A percentile compares a stretch with the other conserved stretches of the same genome.
These are phyloP conservation scores for Tylopilus rubrobrunneus DNA, from an alignment of 768 basidiomycete species.

Conservation along the genomic window DNA sequence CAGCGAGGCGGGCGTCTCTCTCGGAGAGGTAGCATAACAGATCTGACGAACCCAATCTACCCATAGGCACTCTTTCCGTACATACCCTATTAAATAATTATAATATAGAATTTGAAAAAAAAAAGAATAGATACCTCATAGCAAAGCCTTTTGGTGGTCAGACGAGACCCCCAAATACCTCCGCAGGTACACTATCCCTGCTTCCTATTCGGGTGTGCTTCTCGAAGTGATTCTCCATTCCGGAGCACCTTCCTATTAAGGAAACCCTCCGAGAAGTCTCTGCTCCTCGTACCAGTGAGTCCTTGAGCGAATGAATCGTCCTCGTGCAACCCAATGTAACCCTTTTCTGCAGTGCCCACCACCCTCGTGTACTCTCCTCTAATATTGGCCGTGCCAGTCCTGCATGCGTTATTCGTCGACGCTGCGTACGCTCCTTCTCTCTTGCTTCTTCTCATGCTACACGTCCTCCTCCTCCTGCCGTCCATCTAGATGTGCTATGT, in stretches of 20 bases:
- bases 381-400: not conserved
- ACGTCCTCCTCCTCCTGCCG: too few relatives aligned
- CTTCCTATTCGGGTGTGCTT: slow-evolving; percentile 15
- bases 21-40: not conserved
- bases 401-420: too few relatives aligned
- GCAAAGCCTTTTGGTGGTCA: not conserved
- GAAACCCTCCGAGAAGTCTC: slow-evolving; percentile 1
- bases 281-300: not conserved
- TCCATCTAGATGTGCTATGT: not conserved
- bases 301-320: not conserved
- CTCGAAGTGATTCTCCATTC: slow-evolving; percentile 17
- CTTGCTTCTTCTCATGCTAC: slow-evolving; percentile 5
- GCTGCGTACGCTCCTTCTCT: slow-evolving; percentile 7
- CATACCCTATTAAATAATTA: not conserved
- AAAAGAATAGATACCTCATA: not conserved
- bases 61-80: slow-evolving; percentile 4
- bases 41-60: slow-evolving; percentile 27
- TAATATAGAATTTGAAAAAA: not conserved
- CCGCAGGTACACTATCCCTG: not conserved
- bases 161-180: slow-evolving; percentile 12
- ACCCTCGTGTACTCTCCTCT: not conserved
- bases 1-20: not conserved
- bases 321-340: slow-evolving; percentile 2
- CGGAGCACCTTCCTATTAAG: slow-evolving; percentile 4
- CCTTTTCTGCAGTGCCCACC: not conserved